phyloP scores from a whole-genome alignment of 1,284 basidiomycete species.

The Fomitopsis schrenkii region DNA sequence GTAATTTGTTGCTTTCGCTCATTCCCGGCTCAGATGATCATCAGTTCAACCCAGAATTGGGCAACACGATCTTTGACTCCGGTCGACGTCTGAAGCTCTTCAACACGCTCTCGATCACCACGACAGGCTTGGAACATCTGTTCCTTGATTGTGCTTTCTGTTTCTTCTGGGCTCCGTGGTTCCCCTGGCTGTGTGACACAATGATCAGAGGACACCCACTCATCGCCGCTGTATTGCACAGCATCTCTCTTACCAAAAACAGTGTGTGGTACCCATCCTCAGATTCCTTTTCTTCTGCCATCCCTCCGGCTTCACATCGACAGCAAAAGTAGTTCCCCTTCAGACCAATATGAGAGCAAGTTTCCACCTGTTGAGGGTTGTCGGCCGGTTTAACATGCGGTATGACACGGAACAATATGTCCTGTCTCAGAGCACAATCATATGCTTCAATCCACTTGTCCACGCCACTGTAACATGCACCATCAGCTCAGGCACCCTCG shows the following conservation, averaged over 20 bases:
- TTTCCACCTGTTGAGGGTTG: conserved; percentile 33
- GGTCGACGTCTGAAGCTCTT: background rate
- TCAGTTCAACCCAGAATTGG: background rate
- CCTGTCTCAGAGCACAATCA: conserved; percentile 21
- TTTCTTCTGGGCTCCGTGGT: background rate
- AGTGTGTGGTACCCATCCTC: conserved; percentile 8
- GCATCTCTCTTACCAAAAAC: background rate
- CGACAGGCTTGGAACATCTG: background rate
- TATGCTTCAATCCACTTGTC: conserved; percentile 10
- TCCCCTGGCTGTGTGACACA: background rate
- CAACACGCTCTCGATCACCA: background rate
- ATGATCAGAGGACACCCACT: too few species aligned
- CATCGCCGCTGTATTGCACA: too few species aligned
- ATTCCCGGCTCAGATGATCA: background rate
- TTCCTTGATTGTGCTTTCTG: too few species aligned
- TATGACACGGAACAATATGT: conserved; percentile 23
- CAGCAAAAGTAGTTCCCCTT: conserved; percentile 15
- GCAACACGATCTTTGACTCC: background rate
- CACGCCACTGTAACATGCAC: background rate
- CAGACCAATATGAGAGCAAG: conserved; percentile 21
- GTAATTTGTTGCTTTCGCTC: background rate
- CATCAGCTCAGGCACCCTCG: too few species aligned
- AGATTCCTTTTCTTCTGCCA: conserved; percentile 17
- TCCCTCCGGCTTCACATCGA: conserved; percentile 18
- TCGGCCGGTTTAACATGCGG: conserved; percentile 27